Evolutionary conservation across 352 stramenopile genomes (phyloP).

Genomic region (Phytopythium chamaehyphon): DNA sequence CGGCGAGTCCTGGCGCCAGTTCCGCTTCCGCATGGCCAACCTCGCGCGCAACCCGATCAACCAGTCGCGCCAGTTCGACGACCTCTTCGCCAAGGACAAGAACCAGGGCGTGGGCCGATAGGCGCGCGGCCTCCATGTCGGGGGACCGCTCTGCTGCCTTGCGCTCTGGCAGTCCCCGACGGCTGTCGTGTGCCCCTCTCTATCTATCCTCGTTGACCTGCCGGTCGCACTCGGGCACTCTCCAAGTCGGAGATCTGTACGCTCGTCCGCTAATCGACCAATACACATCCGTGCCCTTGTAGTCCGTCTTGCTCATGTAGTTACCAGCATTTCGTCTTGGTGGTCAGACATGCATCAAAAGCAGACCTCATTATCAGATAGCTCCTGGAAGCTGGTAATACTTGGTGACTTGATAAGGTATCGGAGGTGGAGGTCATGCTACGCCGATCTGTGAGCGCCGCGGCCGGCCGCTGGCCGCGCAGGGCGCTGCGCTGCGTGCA

Average conservation of each 20-base stretch:
- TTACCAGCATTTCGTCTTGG: too few relatives aligned
- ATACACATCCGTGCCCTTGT: constrained; percentile 1
- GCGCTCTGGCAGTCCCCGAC: neutral
- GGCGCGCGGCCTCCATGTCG: constrained; percentile 1
- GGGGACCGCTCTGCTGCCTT: neutral
- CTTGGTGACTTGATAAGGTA: too few relatives aligned
- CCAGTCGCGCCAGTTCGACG: constrained; percentile 63
- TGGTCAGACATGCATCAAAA: too few relatives aligned
- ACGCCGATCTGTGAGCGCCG: too few relatives aligned
- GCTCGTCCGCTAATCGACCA: neutral
- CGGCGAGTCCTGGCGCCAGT: constrained; percentile 46
- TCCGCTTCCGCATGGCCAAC: constrained; percentile 65
- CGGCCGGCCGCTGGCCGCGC: too few relatives aligned
- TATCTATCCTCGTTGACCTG: constrained; percentile 1
- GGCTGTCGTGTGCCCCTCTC: neutral
- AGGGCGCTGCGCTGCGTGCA: neutral
- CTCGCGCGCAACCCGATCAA: constrained; percentile 67
- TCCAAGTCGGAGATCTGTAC: constrained; percentile 2
- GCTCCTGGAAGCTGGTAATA: too few relatives aligned
- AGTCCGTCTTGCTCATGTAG: too few relatives aligned
- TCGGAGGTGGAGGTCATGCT: too few relatives aligned
- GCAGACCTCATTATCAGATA: too few relatives aligned
- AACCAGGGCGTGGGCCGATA: constrained; percentile 59
- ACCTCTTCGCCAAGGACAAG: constrained; percentile 46
- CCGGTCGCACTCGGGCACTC: neutral